Evolutionary conservation across 202 grass and related monocot species (phyloP).

Genomic region (Brachypodium distachyon): DNA sequence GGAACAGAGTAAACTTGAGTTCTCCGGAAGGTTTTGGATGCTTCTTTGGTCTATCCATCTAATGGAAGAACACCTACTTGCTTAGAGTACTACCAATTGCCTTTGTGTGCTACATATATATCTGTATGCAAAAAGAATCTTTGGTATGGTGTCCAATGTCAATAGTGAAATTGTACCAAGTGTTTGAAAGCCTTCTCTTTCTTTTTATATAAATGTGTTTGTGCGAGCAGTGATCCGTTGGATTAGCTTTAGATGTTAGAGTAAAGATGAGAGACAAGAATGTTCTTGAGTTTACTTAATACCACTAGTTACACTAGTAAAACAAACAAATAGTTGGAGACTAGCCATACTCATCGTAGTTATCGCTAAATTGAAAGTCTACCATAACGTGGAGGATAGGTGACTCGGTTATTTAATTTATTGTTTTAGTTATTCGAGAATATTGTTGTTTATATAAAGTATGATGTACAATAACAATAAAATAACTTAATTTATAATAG

Average conservation of each 20-base stretch:
- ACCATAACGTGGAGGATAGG: no score
- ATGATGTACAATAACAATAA: no score
- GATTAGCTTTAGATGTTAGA: neutral
- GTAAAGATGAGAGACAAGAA: no score
- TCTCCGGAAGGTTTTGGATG: slow-evolving; percentile 15
- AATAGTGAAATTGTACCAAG: slow-evolving; percentile 22
- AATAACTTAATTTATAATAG: no score
- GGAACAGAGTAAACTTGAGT: slow-evolving; percentile 47
- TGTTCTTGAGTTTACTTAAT: no score
- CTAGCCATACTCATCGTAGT: no score
- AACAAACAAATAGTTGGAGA: no score
- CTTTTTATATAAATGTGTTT: neutral
- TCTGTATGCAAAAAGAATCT: slow-evolving; percentile 8
- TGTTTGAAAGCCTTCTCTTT: neutral
- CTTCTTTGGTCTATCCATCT: neutral
- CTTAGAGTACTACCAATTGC: neutral
- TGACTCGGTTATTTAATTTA: no score
- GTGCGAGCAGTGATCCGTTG: neutral
- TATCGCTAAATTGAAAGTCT: no score
- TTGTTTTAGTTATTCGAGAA: no score
- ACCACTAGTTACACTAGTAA: no score
- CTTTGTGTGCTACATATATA: neutral
- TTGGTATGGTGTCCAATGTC: neutral
- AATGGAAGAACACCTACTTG: slow-evolving; percentile 7
- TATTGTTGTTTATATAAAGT: no score